Evolutionary conservation across 1,139 yeast genomes (phyloP), one percentile per base, ranked within the genome.

Genomic region (Taphrina deformans): DNA sequence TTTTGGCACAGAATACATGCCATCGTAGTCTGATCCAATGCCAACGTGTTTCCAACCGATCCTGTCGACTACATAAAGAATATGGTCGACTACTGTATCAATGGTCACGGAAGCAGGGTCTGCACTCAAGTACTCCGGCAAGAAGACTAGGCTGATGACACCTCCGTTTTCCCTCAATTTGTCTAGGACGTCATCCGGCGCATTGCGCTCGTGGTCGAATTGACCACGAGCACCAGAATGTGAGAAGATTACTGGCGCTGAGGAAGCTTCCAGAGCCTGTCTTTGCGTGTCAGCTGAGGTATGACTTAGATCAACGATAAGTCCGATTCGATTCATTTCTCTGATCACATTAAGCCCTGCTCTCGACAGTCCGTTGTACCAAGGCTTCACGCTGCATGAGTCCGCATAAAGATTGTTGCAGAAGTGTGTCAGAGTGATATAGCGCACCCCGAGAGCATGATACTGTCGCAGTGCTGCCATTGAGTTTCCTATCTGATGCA

Each of bases 11-110:
- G 70, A 70, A 1, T 80, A 80, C 44, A 82, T 82, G 24, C 85
- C 85, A 70, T 82, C 85, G 68, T 81, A 82, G 71, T 82, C 85
- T 1, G 82, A 78, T 0, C 85, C 85, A 38, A 83, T 72, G 0
- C 85, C 85, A 51, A 82, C 84, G 71, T 80, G 82, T 38, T 79
- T 82, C 84, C 84, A 82, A 0, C 85, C 85, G 62, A 81, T 79
- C 3, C 78, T 68, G 31, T 79, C 72, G 26, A 80, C 78, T 21
- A 82, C 74, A 69, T 82, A 76, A 46, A 75, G 69, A 27, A 81
- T 75, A 72, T 82, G 85, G 44, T 76, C 78, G 0, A 78, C 82
- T 0, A 83, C 84, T 70, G 82, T 83, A 16, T 81, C 81, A 48
- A 82, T 79, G 3, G 82, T 77, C 14, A 74, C 77, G 6, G 67